Conservation (phyloP, 345 rosid species). For the Heritiera fomes region DNA sequence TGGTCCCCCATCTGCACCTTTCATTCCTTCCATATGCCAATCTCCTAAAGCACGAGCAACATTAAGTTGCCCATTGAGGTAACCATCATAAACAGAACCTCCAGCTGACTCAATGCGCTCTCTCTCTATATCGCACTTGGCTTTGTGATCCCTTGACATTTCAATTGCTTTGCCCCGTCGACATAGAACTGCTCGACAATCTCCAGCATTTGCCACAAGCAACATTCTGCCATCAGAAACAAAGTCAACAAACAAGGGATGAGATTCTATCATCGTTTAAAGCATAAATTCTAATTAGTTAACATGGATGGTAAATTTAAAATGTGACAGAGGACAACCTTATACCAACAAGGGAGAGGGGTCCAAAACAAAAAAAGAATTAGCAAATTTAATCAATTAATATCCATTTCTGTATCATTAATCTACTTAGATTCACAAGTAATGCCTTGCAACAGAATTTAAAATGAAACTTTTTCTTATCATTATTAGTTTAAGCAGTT, state of each 20-base stretch:
- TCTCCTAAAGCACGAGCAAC: constrained; percentile 88
- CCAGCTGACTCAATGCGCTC: constrained; percentile 74
- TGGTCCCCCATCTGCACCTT: constrained; percentile 64
- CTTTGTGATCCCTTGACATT: constrained; percentile 89
- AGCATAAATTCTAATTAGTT: background rate
- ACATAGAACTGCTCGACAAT: constrained; percentile 81
- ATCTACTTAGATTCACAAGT: background rate
- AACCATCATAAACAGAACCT: constrained; percentile 62
- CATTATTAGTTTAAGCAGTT: background rate
- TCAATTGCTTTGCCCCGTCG: constrained; percentile 76
- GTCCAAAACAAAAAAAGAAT: background rate
- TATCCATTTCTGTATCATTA: background rate
- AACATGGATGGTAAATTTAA: background rate
- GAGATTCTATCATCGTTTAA: background rate
- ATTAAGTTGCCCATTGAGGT: constrained; percentile 71
- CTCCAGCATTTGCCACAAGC: constrained; percentile 93
- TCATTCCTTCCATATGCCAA: constrained; percentile 87
- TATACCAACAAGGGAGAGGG: background rate
- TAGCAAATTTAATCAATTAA: background rate
- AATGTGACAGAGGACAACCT: background rate
- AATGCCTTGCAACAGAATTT: background rate
- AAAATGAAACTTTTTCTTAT: background rate
- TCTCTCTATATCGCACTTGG: constrained; percentile 54
- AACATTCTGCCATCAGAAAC: constrained; percentile 46
- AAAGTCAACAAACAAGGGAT: background rate